These are phyloP conservation scores for Phlegmacium glaucopus DNA, from an alignment of 768 basidiomycete species.

Conservation along the genomic window DNA sequence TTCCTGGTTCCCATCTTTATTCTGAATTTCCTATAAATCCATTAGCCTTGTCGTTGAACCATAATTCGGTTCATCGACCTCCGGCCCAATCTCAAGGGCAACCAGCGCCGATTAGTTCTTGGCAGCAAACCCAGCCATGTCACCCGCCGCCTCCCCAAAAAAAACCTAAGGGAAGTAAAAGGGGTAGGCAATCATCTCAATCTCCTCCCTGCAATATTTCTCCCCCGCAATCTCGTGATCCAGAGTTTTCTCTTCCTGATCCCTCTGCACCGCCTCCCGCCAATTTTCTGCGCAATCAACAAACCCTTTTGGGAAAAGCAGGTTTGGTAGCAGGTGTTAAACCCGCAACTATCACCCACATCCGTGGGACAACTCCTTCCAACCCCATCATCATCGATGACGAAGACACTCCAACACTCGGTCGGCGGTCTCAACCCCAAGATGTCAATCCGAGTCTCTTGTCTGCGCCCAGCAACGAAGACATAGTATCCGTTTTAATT, in stretches of 20 bases:
- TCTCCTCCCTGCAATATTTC: slow-evolving; percentile 21
- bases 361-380: slow-evolving; percentile 48
- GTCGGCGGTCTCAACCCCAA: slow-evolving; percentile 13
- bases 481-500: slow-evolving; percentile 56
- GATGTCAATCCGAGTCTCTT: slow-evolving; percentile 39
- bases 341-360: slow-evolving; percentile 46
- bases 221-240: slow-evolving; percentile 45
- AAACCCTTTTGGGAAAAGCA: slow-evolving; percentile 67
- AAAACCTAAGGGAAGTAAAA: slow-evolving; percentile 24
- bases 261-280: slow-evolving; percentile 57
- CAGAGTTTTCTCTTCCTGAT: slow-evolving; percentile 61
- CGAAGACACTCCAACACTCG: slow-evolving; percentile 28
- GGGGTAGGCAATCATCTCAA: slow-evolving; percentile 21
- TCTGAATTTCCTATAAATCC: slow-evolving; percentile 83
- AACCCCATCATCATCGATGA: slow-evolving; percentile 77
- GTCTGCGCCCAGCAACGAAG: slow-evolving; percentile 50
- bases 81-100: slow-evolving; percentile 27
- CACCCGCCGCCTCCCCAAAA: too few relatives aligned
- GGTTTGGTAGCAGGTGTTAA: slow-evolving; percentile 67
- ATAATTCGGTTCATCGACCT: slow-evolving; percentile 35
- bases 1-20: slow-evolving; percentile 89
- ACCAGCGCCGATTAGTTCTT: neutral
- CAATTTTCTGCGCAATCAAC: slow-evolving; percentile 72
- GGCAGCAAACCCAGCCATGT: too few relatives aligned
- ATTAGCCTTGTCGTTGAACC: slow-evolving; percentile 64